phyloP scores from a whole-genome alignment of 108 stramenopile species.

The Nitzschia sp. region DNA sequence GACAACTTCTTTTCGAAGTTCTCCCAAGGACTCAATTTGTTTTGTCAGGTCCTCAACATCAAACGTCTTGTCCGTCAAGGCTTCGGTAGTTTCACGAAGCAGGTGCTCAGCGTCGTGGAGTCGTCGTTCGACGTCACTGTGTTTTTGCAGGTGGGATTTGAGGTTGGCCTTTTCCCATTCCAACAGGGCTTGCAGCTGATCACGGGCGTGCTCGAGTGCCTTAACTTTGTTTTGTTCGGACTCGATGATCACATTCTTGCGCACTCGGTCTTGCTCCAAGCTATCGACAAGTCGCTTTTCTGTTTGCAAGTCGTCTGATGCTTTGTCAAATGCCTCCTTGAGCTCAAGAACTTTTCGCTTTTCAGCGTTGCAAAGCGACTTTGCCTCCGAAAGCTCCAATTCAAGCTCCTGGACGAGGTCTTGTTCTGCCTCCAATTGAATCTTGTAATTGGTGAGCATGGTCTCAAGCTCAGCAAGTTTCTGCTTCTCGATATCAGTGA shows the following conservation, averaged over 20 bases:
- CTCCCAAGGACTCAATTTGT: conserved; percentile 19
- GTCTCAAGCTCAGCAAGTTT: conserved; percentile 28
- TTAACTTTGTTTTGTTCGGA: conserved; percentile 40
- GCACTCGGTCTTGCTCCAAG: conserved; percentile 15
- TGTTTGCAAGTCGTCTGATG: neutral
- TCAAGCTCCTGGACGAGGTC: conserved; percentile 29
- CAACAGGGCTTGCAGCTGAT: conserved; percentile 34
- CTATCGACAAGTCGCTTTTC: neutral
- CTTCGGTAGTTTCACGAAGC: conserved; percentile 8
- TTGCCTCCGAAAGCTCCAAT: conserved; percentile 20
- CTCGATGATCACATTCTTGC: conserved; percentile 22
- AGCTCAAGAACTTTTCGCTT: conserved; percentile 29
- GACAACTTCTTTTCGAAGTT: conserved; percentile 27
- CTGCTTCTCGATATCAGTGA: conserved; percentile 8
- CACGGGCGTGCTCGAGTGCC: conserved; percentile 36
- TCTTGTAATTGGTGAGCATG: conserved; percentile 9
- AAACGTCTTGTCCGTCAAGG: conserved; percentile 17
- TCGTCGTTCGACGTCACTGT: conserved; percentile 18
- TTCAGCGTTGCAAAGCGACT: conserved; percentile 19
- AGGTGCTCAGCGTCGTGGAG: conserved; percentile 12
- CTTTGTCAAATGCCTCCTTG: conserved; percentile 1
- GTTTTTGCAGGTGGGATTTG: conserved; percentile 18
- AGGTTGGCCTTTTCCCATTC: conserved; percentile 37
- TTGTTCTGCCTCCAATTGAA: conserved; percentile 22
- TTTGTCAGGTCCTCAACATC: conserved; percentile 16